A percentile compares a stretch with the other conserved stretches of the same genome.
These are phyloP conservation scores for Sporothrix dimorphospora DNA, from an alignment of 2,329 filamentous ascomycete genomes.

Conservation along the genomic window DNA sequence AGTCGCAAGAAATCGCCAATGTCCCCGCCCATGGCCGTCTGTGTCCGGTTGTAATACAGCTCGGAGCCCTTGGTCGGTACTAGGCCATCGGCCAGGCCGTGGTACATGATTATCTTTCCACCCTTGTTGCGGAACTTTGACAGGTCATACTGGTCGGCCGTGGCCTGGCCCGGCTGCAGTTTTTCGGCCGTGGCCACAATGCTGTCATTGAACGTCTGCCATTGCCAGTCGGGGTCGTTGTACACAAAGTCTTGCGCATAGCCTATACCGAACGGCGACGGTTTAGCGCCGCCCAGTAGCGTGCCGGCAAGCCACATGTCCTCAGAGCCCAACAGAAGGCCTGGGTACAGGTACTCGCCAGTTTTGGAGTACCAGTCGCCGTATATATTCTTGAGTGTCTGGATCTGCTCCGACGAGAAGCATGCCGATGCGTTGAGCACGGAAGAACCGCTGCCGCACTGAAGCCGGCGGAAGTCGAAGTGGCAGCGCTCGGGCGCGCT, in stretches of 20 bases:
- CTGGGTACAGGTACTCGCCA: conserved; percentile 47
- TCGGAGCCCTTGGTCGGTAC: conserved; percentile 45
- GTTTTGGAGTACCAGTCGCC: conserved; percentile 37
- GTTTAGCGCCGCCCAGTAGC: conserved; percentile 40
- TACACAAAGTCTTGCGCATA: conserved; percentile 48
- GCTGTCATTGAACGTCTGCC: conserved; percentile 42
- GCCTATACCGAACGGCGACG: conserved; percentile 42
- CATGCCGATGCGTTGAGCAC: conserved; percentile 39
- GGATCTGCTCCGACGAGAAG: conserved; percentile 47
- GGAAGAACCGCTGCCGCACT: conserved; percentile 41
- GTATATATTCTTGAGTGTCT: conserved; percentile 39
- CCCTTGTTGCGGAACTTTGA: conserved; percentile 45
- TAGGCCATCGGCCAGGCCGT: conserved; percentile 48
- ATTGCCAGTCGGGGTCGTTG: conserved; percentile 45
- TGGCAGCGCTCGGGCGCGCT: conserved; percentile 51
- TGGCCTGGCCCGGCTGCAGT: conserved; percentile 44
- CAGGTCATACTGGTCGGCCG: conserved; percentile 47
- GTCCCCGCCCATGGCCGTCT: conserved; percentile 36
- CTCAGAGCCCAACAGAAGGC: conserved; percentile 54
- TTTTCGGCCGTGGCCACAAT: conserved; percentile 39
- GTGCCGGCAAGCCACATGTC: conserved; percentile 38
- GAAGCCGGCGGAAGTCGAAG: conserved; percentile 46
- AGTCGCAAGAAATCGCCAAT: conserved; percentile 54
- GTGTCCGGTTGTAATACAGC: conserved; percentile 42
- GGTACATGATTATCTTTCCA: conserved; percentile 52